Base-by-base conservation (phyloP, 208 protist species). In the Trypanosoma conorhini region DNA sequence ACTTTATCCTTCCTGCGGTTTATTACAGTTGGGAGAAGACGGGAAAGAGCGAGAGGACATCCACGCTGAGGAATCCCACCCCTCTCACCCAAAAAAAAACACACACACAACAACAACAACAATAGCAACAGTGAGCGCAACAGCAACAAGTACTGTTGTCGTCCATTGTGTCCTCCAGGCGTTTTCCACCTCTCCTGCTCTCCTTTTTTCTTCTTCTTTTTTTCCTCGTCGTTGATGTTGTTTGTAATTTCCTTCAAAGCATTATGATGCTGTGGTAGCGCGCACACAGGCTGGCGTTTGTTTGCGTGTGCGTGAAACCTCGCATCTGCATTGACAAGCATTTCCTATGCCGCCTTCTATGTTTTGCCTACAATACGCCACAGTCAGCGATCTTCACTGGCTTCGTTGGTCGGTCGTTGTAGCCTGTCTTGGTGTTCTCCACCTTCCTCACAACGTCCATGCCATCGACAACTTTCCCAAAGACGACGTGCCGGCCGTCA, bases 401-500 rank as follows among this genome's bases (percentile, higher is more conserved):
- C 50, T 72, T 76, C 12, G 74, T 66, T 58, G 69, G 77, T 28
- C 35, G 67, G 54, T 83, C 71, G 21, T 52, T 55, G 22, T 4
- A 26, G 62, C 60, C 66, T 19, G 80, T 89, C 66, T 79, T 74
- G 15, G 50, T 68, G 38, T 44, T 58, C 71, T 94, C 82, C 38
- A 94, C 81, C 56, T 77, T 87, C 54, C 62, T 72, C 24, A 97
- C 82, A 44, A 96, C 62, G 33, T 97, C 83, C 85, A 93, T 93
- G 26, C 94, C 93, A 40, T 96, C 83, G n/a, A 97, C 30, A 38
- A 98, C 95, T 58, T 93, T 83, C 31, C 97, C 97, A 74, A 99
- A 99, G 31, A 98, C 97, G 9, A 98, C 94, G 72, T 99, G 97
- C 55, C 96, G 97, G 51, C 90, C 91, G 72, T 98, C 95, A 26